Base-by-base conservation (phyloP, 2,329 filamentous ascomycete species). In the Aspergillus costaricaensis region DNA sequence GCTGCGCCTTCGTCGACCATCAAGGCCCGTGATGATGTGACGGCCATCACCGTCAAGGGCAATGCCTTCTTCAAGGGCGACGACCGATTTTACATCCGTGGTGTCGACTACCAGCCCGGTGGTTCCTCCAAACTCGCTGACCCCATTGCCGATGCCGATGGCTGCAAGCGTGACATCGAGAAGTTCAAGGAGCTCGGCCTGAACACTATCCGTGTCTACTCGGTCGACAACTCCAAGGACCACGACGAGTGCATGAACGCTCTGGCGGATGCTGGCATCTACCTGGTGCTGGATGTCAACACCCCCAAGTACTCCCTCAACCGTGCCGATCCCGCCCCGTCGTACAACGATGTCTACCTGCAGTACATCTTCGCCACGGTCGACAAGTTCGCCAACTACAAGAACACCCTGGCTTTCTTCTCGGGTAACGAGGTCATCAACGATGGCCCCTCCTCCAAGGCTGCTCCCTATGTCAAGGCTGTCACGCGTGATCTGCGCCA, bases 201-300 rank as follows among this genome's bases (percentile, higher is more conserved):
- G 79, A 97, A 97, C 83, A 92, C 92, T 25, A 83, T 97, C 73
- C 92, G 93, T 77, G 90, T 96, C 63, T 97, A 96, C 84, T 92
- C 90, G 15, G 88, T 96, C 67, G 93, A 97, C 82, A 96, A 96
- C 84, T 88, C 88, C 54, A 80, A 83, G 68, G 79, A 89, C 76
- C 93, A 97, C 80, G 88, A 93, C 70, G 84, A 87, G 64, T 97
- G 93, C 83, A 97, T 97, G 93, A 81, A 83, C 62, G 83, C 85
- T 49, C 84, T 96, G 62, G 88, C 87, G 55, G 90, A 90, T 70
- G 92, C 91, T 64, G 91, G 91, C 70, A 96, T 96, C 82, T 96
- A 96, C 82, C 86, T 96, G 56, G 91, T 96, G 39, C 83, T 96
- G 55, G 92, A 96, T 71, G 90, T 95, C 82, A 96, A 96, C 86